phyloP scores from a whole-genome alignment of 2,329 filamentous ascomycete species.

The Calonectria ilicicola region DNA sequence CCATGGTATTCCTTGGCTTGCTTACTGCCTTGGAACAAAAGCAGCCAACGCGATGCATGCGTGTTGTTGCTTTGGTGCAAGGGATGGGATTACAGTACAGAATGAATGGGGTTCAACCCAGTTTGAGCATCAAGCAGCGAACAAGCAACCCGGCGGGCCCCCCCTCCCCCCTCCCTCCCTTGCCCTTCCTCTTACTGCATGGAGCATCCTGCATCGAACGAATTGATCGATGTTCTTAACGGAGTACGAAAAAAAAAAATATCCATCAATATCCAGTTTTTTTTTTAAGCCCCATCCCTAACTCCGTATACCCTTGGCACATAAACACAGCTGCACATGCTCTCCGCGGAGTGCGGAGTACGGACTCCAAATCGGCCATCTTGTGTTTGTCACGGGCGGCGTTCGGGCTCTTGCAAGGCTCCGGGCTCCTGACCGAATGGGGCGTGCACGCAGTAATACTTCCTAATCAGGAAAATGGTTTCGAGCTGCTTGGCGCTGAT shows the following conservation, averaged over 20 bases:
- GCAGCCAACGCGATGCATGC: neutral
- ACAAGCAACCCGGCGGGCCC: neutral
- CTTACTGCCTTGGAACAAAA: neutral
- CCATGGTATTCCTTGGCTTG: neutral
- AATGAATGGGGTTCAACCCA: neutral
- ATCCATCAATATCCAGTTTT: neutral
- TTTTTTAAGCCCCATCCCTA: conserved; percentile 1
- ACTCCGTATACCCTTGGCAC: neutral
- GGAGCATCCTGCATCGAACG: conserved; percentile 1
- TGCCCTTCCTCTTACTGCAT: neutral
- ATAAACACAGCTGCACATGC: neutral
- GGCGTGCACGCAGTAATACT: conserved; percentile 6
- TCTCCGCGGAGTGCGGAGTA: conserved; percentile 39
- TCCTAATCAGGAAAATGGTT: conserved; percentile 19
- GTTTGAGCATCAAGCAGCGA: neutral
- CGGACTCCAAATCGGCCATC: conserved; percentile 8
- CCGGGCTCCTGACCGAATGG: conserved; percentile 30
- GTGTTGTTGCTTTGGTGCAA: neutral
- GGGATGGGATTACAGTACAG: neutral
- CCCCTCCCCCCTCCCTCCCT: neutral
- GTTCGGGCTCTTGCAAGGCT: conserved; percentile 44
- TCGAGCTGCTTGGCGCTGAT: conserved; percentile 9
- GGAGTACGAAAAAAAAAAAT: conserved; percentile 11
- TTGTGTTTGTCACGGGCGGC: conserved; percentile 30
- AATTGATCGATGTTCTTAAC: conserved; percentile 1